Conservation (phyloP, 1,284 basidiomycete genomes). For the Ustilago cynodontis region DNA sequence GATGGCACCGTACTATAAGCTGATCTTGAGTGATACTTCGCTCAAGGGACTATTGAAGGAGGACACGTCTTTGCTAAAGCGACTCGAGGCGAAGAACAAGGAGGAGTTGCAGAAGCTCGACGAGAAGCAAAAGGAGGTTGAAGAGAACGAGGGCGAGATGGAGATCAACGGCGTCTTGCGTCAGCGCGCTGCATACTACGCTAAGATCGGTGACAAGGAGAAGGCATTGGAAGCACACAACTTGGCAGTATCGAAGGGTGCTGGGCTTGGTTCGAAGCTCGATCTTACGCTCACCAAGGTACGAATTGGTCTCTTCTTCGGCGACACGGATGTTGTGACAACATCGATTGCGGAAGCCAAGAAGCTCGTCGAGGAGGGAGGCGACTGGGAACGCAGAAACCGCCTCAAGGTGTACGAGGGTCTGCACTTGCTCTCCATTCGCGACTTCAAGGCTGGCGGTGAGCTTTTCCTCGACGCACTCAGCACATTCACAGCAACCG, state of each 20-base stretch:
- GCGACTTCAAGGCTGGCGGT: slow-evolving; percentile 75
- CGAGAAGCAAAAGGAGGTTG: slow-evolving; percentile 83
- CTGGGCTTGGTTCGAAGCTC: slow-evolving; percentile 91
- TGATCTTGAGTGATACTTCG: slow-evolving; percentile 64
- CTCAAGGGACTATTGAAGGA: slow-evolving; percentile 66
- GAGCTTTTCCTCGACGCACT: slow-evolving; percentile 88
- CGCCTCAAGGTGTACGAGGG: slow-evolving; percentile 95
- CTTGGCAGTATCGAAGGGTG: slow-evolving; percentile 88
- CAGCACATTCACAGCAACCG: slow-evolving; percentile 92
- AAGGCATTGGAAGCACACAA: slow-evolving; percentile 79
- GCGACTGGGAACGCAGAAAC: slow-evolving; percentile 97
- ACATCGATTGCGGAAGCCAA: slow-evolving; percentile 84
- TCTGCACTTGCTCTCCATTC: slow-evolving; percentile 85
- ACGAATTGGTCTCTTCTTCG: slow-evolving; percentile 91
- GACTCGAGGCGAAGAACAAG: slow-evolving; percentile 81
- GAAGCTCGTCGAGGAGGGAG: slow-evolving; percentile 90
- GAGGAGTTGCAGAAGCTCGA: slow-evolving; percentile 83
- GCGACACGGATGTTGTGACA: slow-evolving; percentile 81
- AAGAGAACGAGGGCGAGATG: slow-evolving; percentile 91
- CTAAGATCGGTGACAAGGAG: slow-evolving; percentile 87
- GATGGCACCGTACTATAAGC: slow-evolving; percentile 68
- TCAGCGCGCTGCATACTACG: slow-evolving; percentile 87
- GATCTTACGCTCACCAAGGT: slow-evolving; percentile 91
- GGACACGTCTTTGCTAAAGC: slow-evolving; percentile 77
- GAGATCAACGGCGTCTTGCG: slow-evolving; percentile 90